These are phyloP conservation scores for Neurospora tetraspora DNA, from an alignment of 495 filamentous ascomycete genomes.

Conservation along the genomic window DNA sequence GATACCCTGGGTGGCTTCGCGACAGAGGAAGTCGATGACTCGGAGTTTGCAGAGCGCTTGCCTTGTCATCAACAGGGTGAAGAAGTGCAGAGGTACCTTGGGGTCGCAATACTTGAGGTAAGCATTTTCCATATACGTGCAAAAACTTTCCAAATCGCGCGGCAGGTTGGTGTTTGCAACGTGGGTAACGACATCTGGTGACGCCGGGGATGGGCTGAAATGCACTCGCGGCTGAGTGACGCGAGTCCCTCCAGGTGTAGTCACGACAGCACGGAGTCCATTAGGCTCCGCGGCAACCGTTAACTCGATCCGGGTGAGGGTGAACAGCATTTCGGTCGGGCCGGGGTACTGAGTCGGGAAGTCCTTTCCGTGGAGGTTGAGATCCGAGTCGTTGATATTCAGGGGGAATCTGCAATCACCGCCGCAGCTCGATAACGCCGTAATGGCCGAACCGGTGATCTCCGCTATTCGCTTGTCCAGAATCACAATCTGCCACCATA, in stretches of 20 bases:
- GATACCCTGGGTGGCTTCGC: conserved; percentile 11
- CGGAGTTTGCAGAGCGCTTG: conserved; percentile 39
- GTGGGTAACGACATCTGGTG: conserved; percentile 33
- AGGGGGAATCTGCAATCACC: conserved; percentile 39
- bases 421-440: conserved; percentile 37
- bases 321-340: conserved; percentile 43
- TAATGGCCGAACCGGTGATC: conserved; percentile 55
- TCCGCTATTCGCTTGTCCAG: conserved; percentile 56
- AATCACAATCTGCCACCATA: conserved; percentile 64
- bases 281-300: conserved; percentile 35
- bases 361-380: conserved; percentile 39
- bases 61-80: conserved; percentile 40
- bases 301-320: conserved; percentile 39
- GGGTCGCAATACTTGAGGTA: conserved; percentile 54
- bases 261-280: conserved; percentile 10
- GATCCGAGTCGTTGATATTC: conserved; percentile 48
- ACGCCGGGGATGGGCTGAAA: conserved; percentile 23
- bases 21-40: conserved; percentile 25
- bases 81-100: conserved; percentile 47
- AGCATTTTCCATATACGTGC: conserved; percentile 44
- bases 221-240: conserved; percentile 23
- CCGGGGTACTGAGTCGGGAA: conserved; percentile 30
- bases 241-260: conserved; percentile 14
- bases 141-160: conserved; percentile 44
- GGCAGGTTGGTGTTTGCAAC: conserved; percentile 35